Percentiles rank a stretch among this genome's conserved stretches.
phyloP scores from a whole-genome alignment of 495 filamentous ascomycete species.

The Aspergillus incahuasiensis region DNA sequence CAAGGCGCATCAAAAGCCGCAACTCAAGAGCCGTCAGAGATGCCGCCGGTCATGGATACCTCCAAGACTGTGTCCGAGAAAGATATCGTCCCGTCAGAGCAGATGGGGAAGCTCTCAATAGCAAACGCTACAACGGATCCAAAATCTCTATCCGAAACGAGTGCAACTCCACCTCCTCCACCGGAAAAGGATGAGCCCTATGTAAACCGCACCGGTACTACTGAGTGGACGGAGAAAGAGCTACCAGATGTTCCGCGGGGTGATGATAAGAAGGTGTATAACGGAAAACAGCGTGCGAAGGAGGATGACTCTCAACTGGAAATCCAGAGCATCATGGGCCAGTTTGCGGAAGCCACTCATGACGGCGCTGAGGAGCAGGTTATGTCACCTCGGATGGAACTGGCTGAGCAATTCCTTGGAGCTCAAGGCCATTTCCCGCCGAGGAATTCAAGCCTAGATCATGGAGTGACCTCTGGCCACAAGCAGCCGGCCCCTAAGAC shows the following conservation, averaged over 20 bases:
- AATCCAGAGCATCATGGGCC: slow-evolving; percentile 94
- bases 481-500: slow-evolving; percentile 1
- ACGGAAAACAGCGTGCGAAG: slow-evolving; percentile 48
- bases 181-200: slow-evolving; percentile 53
- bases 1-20: not conserved
- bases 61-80: slow-evolving; percentile 17
- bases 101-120: slow-evolving; percentile 36
- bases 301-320: slow-evolving; percentile 73
- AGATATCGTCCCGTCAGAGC: slow-evolving; percentile 25
- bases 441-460: slow-evolving; percentile 78
- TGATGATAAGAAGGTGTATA: slow-evolving; percentile 46
- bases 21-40: slow-evolving; percentile 5
- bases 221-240: slow-evolving; percentile 43
- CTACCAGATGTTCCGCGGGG: slow-evolving; percentile 55
- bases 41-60: slow-evolving; percentile 7
- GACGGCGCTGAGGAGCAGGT: slow-evolving; percentile 68
- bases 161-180: slow-evolving; percentile 32
- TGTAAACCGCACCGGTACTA: slow-evolving; percentile 50
- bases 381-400: slow-evolving; percentile 74
- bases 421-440: slow-evolving; percentile 67
- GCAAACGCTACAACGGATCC: slow-evolving; percentile 21
- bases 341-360: slow-evolving; percentile 63
- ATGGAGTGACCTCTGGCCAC: slow-evolving; percentile 31
- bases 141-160: slow-evolving; percentile 12
- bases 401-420: slow-evolving; percentile 63